These are phyloP conservation scores for Sporothrix inflata DNA, from an alignment of 2,329 filamentous ascomycete species.

Conservation along the genomic window DNA sequence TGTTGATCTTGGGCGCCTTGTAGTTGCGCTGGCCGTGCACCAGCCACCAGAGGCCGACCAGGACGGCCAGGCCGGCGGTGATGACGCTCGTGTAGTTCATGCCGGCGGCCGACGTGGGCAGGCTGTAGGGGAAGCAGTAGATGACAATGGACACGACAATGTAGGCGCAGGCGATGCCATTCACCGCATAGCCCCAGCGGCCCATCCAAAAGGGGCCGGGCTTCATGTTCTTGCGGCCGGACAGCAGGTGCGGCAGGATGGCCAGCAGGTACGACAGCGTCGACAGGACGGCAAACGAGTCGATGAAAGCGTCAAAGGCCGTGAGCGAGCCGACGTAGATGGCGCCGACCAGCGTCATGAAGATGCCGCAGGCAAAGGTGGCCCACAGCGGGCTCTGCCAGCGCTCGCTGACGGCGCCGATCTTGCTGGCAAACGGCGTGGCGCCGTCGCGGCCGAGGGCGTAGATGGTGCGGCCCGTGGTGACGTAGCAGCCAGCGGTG, in stretches of 20 bases:
- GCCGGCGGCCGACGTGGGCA: constrained; percentile 46
- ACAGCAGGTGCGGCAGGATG: constrained; percentile 61
- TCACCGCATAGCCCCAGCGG: constrained; percentile 48
- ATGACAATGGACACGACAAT: constrained; percentile 63
- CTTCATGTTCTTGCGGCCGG: constrained; percentile 48
- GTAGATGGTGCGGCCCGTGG: constrained; percentile 38
- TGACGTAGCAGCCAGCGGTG: constrained; percentile 42
- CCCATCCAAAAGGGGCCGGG: constrained; percentile 61
- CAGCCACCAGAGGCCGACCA: constrained; percentile 50
- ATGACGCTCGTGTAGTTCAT: constrained; percentile 58
- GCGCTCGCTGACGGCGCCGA: constrained; percentile 40
- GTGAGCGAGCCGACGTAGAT: constrained; percentile 69
- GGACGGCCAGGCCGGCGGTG: constrained; percentile 46
- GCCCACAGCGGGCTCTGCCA: constrained; percentile 49
- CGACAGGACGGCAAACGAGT: constrained; percentile 48
- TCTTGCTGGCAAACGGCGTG: constrained; percentile 32
- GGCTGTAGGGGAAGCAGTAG: constrained; percentile 58
- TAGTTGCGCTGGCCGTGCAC: constrained; percentile 34
- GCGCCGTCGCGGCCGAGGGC: constrained; percentile 28
- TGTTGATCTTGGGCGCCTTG: constrained; percentile 7
- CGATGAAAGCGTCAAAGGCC: constrained; percentile 69
- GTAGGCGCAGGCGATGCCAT: constrained; percentile 54
- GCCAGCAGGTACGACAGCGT: constrained; percentile 63
- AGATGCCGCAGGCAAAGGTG: constrained; percentile 50
- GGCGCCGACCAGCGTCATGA: constrained; percentile 58